Conservation (phyloP, 805 yeast species). For the Candida silvatica region DNA sequence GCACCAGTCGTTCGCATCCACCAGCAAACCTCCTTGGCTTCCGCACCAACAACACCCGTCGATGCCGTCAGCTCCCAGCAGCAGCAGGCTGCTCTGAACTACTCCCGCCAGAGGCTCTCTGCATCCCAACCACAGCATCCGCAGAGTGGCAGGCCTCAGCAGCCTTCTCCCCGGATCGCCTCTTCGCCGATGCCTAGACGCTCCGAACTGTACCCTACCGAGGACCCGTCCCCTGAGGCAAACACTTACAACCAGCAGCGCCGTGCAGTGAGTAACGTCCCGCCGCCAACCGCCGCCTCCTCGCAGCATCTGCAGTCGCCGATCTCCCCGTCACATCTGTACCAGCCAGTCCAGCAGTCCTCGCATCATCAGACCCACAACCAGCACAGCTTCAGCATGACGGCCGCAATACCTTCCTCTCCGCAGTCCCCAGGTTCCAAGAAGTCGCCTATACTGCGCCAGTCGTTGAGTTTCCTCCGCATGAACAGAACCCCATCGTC, state of each 20-base stretch:
- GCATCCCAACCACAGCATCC: background rate
- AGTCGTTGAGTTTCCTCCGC: slow-evolving; percentile 27
- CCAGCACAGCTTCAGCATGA: slow-evolving; percentile 6
- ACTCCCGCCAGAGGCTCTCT: too few relatives aligned
- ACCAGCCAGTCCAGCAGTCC: slow-evolving; percentile 2
- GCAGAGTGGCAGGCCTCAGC: too few relatives aligned
- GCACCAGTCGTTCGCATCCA: background rate
- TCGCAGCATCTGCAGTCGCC: background rate
- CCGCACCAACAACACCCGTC: background rate
- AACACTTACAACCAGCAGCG: too few relatives aligned
- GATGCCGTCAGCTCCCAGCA: background rate
- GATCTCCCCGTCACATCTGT: background rate
- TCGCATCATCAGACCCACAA: slow-evolving; percentile 5
- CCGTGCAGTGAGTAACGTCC: too few relatives aligned
- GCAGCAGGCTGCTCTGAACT: background rate
- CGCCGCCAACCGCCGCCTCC: background rate
- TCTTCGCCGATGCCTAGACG: slow-evolving; percentile 3
- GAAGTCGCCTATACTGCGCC: slow-evolving; percentile 29
- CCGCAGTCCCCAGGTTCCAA: slow-evolving; percentile 3
- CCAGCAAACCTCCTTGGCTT: background rate
- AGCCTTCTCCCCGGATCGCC: too few relatives aligned
- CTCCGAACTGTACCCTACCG: slow-evolving; percentile 1
- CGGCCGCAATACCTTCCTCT: slow-evolving; percentile 1
- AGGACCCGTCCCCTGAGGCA: background rate
- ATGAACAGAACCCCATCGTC: slow-evolving; percentile 20